A percentile compares a stretch with the other conserved stretches of the same genome.
These are phyloP conservation scores for Pseudocohnilembus persalinus DNA, from an alignment of 169 alveolate genomes.

Conservation along the genomic window DNA sequence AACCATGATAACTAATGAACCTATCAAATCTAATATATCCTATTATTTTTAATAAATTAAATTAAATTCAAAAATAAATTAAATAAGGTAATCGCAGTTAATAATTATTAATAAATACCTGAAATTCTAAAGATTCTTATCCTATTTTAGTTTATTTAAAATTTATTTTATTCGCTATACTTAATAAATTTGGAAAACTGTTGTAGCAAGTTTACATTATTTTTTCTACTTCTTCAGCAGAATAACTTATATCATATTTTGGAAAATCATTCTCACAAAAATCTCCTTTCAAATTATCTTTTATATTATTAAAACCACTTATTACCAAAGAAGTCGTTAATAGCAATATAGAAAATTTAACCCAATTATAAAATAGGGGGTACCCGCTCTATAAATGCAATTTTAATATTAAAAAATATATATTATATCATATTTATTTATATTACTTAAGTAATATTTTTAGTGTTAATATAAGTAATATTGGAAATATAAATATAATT, in stretches of 20 bases:
- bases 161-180: not conserved
- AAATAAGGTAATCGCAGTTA: too few species aligned
- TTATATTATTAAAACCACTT: not conserved
- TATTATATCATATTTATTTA: too few species aligned
- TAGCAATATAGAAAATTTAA: not conserved
- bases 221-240: not conserved
- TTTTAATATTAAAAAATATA: too few species aligned
- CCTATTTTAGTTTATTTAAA: not conserved
- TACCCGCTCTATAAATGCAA: not conserved
- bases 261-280: not conserved
- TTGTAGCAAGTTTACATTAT: not conserved
- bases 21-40: not conserved
- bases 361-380: not conserved
- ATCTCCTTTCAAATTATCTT: not conserved
- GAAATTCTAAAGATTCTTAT: too few species aligned
- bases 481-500: too few species aligned
- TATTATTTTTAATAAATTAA: too few species aligned
- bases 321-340: too few species aligned
- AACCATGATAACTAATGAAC: constrained; percentile 1
- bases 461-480: too few species aligned
- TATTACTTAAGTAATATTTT: too few species aligned
- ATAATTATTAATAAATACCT: not conserved
- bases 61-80: not conserved
- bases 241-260: too few species aligned
- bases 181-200: not conserved